phyloP scores from a whole-genome alignment of 495 filamentous ascomycete genomes.

The Penicillium alfredii region DNA sequence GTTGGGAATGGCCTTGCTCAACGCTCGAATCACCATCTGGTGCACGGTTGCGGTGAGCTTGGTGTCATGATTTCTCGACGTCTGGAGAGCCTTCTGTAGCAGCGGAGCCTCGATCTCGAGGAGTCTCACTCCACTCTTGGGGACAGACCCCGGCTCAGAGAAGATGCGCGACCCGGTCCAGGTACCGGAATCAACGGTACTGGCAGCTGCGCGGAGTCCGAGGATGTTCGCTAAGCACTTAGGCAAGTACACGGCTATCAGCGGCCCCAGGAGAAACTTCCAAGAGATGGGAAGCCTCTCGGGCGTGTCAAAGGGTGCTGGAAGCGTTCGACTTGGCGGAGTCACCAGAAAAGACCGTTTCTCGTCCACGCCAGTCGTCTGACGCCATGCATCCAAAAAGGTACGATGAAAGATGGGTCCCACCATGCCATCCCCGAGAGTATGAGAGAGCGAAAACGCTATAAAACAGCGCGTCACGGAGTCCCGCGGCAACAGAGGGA shows the following conservation, averaged over 20 bases:
- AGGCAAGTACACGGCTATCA: constrained; percentile 13
- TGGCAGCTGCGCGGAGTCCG: constrained; percentile 15
- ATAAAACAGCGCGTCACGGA: constrained; percentile 15
- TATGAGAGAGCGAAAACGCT: constrained; percentile 20
- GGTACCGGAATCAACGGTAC: constrained; percentile 15
- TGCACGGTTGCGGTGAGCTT: constrained; percentile 19
- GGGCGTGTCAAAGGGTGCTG: constrained; percentile 18
- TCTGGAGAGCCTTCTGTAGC: constrained; percentile 8
- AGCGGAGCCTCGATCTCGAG: constrained; percentile 17
- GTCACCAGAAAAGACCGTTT: constrained; percentile 5
- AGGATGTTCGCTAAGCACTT: constrained; percentile 9
- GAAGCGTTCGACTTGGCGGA: constrained; percentile 4
- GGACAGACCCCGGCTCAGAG: constrained; percentile 4
- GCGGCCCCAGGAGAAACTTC: constrained; percentile 15
- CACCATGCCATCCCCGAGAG: constrained; percentile 20
- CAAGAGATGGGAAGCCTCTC: constrained; percentile 23
- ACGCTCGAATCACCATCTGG: constrained; percentile 17
- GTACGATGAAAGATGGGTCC: constrained; percentile 18
- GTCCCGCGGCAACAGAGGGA: constrained; percentile 8
- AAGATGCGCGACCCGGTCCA: constrained; percentile 20
- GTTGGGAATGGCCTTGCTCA: constrained; percentile 14
- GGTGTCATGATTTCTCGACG: constrained; percentile 11
- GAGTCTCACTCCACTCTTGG: constrained; percentile 9
- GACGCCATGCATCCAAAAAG: constrained; percentile 13
- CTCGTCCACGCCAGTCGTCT: neutral